Evolutionary conservation across 2,329 filamentous ascomycete species (phyloP), one percentile per base, ranked within the genome.

Genomic region (Fusarium sambucinum): DNA sequence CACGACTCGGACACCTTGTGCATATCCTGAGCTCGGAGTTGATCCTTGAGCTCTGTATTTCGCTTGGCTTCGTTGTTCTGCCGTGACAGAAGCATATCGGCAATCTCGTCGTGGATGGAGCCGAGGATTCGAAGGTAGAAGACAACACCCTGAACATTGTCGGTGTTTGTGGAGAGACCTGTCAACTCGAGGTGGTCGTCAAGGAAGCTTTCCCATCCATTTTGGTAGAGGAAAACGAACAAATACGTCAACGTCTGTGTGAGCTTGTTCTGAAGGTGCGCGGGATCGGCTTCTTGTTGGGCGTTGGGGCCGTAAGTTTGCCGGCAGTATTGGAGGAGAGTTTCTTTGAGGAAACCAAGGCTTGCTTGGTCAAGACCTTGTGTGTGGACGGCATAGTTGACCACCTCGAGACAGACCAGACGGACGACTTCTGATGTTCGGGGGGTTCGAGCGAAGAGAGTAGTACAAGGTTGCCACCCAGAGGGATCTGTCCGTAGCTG

Each of bases 61-160:
- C 92, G 90, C 79, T 93, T 95, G 71, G 91, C 88, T 76, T 98
- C 94, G 57, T 87, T 87, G 44, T 87, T 88, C 52, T 93, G 90
- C 38, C 95, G 89, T 47, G 91, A 89, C 54, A 98, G 86, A 69
- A 98, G 86, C 72, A 96, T 90, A 80, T 99, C 96, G 68, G 95
- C 96, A 75, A 99, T 97, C 79, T 99, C 96, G 74, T 99, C 96
- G 76, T 99, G 96, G 46, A 99, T 90, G 33, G 94, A 96, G 69
- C 90, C 88, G 46, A 98, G 86, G 68, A 97, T 89, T 52, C 95
- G 91, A 56, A 99, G 86, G 80, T 97, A 98, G 73, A 99, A 88
- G 33, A 94, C 83, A 47, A 96, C 92, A 5, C 93, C 95, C 2
- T 86, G 78, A 37, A 89, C 80, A 76, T 97, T 97, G 76, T 93